These are phyloP conservation scores for Fusarium sp. DNA, from an alignment of 2,329 filamentous ascomycete species.

Conservation along the genomic window DNA sequence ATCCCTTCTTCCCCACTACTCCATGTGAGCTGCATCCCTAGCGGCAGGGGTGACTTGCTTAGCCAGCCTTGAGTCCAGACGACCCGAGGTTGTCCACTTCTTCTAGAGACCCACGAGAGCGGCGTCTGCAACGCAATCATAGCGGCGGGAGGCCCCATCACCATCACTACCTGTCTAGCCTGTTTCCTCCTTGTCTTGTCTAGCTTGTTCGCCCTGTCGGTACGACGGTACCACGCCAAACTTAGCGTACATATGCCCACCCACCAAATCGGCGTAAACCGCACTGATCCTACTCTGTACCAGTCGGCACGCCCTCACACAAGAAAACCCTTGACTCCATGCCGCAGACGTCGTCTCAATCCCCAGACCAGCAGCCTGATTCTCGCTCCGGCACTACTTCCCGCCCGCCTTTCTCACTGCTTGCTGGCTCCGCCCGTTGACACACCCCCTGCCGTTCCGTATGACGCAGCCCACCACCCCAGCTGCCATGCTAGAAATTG, in stretches of 20 bases:
- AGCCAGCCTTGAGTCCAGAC: constrained; percentile 32
- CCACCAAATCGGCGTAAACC: constrained; percentile 6
- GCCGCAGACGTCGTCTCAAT: constrained; percentile 21
- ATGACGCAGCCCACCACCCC: constrained; percentile 46
- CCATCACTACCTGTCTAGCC: constrained; percentile 33
- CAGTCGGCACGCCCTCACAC: constrained; percentile 28
- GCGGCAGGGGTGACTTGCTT: constrained; percentile 37
- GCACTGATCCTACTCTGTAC: constrained; percentile 18
- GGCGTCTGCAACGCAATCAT: constrained; percentile 33
- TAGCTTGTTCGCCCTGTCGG: constrained; percentile 35
- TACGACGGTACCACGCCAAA: constrained; percentile 31
- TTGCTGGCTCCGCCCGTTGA: constrained; percentile 48
- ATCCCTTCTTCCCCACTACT: constrained; percentile 42
- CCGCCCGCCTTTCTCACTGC: constrained; percentile 35
- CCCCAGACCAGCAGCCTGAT: constrained; percentile 34
- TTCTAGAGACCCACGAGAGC: constrained; percentile 22
- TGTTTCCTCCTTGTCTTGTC: constrained; percentile 39
- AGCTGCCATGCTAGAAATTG: constrained; percentile 39
- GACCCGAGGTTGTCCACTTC: constrained; percentile 35
- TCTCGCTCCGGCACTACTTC: constrained; percentile 41
- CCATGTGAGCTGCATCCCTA: constrained; percentile 38
- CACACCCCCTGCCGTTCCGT: constrained; percentile 47
- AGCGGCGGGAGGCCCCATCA: constrained; percentile 28
- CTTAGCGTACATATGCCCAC: constrained; percentile 35
- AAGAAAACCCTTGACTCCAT: constrained; percentile 18